Conservation (phyloP, 345 rosid genomes). For the Hypericum androsaemum region DNA sequence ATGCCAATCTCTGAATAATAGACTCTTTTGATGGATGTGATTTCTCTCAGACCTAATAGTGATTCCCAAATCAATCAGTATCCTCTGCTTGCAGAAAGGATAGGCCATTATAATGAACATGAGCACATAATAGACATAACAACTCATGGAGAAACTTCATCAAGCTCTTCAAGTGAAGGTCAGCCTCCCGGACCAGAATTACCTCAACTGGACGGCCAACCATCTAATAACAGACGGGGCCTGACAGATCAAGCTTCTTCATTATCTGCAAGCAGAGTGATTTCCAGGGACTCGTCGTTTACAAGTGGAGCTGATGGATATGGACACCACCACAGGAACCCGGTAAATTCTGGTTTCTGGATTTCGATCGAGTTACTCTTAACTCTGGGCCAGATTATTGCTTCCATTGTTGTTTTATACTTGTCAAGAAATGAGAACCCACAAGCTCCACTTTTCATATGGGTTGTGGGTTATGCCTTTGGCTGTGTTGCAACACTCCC, state of each 20-base stretch:
- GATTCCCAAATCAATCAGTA: slow-evolving; percentile 28
- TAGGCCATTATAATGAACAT: slow-evolving; percentile 20
- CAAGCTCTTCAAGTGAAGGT: slow-evolving; percentile 36
- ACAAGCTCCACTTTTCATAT: slow-evolving; percentile 61
- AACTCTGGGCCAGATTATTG: slow-evolving; percentile 64
- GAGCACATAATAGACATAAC: slow-evolving; percentile 56
- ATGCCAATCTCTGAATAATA: too few relatives aligned
- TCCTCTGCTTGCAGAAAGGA: slow-evolving; percentile 60
- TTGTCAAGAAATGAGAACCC: slow-evolving; percentile 68
- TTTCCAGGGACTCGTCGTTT: slow-evolving; percentile 27
- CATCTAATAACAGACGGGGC: slow-evolving; percentile 18
- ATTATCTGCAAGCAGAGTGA: slow-evolving; percentile 27
- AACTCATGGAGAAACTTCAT: slow-evolving; percentile 34
- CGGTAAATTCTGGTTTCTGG: slow-evolving; percentile 75
- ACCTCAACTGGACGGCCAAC: slow-evolving; percentile 25
- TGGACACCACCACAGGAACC: slow-evolving; percentile 52
- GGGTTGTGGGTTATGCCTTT: slow-evolving; percentile 78
- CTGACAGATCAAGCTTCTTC: slow-evolving; percentile 24
- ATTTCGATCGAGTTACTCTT: slow-evolving; percentile 66
- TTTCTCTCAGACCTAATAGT: too few relatives aligned
- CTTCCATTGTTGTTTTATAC: slow-evolving; percentile 58
- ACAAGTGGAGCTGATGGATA: slow-evolving; percentile 43
- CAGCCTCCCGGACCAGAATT: slow-evolving; percentile 20
- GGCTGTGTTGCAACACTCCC: slow-evolving; percentile 80
- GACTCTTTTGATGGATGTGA: too few relatives aligned